Evolutionary conservation across 768 basidiomycete genomes (phyloP).

Genomic region (Leccinum variicolor): DNA sequence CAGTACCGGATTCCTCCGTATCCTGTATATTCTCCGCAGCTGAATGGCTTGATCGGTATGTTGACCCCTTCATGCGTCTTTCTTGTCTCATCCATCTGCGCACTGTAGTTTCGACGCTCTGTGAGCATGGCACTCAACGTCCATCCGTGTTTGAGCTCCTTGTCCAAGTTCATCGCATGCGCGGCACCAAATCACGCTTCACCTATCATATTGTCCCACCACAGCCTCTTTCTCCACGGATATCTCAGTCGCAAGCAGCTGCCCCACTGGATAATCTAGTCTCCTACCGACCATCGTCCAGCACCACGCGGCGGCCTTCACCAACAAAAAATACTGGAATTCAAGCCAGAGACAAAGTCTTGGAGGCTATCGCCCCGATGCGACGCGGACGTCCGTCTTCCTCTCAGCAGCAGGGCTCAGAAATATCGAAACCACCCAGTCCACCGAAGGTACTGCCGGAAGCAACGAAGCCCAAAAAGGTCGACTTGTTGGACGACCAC

Average conservation of each 20-base stretch:
- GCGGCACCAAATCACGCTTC: constrained; percentile 82
- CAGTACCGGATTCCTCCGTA: constrained; percentile 91
- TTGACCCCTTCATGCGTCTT: constrained; percentile 16
- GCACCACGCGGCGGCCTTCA: constrained; percentile 14
- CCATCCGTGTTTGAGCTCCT: constrained; percentile 89
- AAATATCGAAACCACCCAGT: constrained; percentile 25
- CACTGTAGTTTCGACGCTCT: constrained; percentile 79
- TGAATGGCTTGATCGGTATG: constrained; percentile 81
- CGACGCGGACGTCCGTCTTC: constrained; percentile 61
- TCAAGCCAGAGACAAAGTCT: constrained; percentile 71
- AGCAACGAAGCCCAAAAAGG: constrained; percentile 13
- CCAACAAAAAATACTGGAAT: constrained; percentile 45
- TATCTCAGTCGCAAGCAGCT: constrained; percentile 25
- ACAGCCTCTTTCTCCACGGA: constrained; percentile 45
- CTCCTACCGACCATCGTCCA: constrained; percentile 32
- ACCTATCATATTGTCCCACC: constrained; percentile 57
- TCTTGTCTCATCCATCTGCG: constrained; percentile 9
- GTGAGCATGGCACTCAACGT: constrained; percentile 83
- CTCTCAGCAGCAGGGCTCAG: constrained; percentile 34
- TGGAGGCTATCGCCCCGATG: constrained; percentile 80
- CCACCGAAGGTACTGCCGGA: constrained; percentile 15
- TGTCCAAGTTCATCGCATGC: constrained; percentile 75
- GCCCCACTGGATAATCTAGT: constrained; percentile 38
- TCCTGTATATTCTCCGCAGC: constrained; percentile 78
- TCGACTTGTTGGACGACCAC: constrained; percentile 36